Evolutionary conservation across 2,329 filamentous ascomycete genomes (phyloP).

Genomic region (Cercospora zeae-maydis): DNA sequence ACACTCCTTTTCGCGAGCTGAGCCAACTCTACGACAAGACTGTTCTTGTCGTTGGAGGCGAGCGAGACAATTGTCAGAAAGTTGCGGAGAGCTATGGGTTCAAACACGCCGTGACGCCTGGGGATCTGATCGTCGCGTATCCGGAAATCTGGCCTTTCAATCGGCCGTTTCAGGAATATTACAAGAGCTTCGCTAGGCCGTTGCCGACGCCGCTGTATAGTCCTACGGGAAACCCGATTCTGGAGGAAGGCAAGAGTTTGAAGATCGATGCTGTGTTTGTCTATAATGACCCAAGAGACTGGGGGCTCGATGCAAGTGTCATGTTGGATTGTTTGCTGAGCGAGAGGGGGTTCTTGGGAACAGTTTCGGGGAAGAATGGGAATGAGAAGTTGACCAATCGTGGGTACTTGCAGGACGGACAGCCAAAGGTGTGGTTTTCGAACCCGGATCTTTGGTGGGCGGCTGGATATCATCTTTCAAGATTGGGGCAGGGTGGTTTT

Average conservation of each 20-base stretch:
- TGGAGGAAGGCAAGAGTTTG: conserved; percentile 38
- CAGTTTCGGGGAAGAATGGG: conserved; percentile 70
- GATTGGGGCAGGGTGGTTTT: conserved; percentile 90
- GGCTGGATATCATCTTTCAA: conserved; percentile 75
- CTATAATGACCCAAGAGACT: conserved; percentile 94
- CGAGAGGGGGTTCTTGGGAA: conserved; percentile 72
- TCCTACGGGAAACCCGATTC: conserved; percentile 30
- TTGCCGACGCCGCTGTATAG: conserved; percentile 51
- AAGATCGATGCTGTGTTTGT: conserved; percentile 89
- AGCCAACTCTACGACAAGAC: conserved; percentile 56
- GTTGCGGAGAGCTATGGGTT: conserved; percentile 63
- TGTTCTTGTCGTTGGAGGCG: conserved; percentile 49
- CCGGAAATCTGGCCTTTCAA: conserved; percentile 82
- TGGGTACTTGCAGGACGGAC: conserved; percentile 78
- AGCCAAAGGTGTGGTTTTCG: conserved; percentile 79
- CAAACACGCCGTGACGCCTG: conserved; percentile 72
- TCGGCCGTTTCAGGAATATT: conserved; percentile 60
- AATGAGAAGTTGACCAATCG: conserved; percentile 60
- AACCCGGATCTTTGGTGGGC: conserved; percentile 92
- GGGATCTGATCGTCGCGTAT: conserved; percentile 72
- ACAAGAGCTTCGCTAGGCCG: conserved; percentile 55
- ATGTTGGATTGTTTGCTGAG: conserved; percentile 82
- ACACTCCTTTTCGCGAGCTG: conserved; percentile 80
- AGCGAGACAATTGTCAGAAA: conserved; percentile 56
- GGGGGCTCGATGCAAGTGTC: conserved; percentile 84